These are phyloP conservation scores for Phaeosphaeria sp. DNA, from an alignment of 2,329 filamentous ascomycete genomes.

Conservation along the genomic window DNA sequence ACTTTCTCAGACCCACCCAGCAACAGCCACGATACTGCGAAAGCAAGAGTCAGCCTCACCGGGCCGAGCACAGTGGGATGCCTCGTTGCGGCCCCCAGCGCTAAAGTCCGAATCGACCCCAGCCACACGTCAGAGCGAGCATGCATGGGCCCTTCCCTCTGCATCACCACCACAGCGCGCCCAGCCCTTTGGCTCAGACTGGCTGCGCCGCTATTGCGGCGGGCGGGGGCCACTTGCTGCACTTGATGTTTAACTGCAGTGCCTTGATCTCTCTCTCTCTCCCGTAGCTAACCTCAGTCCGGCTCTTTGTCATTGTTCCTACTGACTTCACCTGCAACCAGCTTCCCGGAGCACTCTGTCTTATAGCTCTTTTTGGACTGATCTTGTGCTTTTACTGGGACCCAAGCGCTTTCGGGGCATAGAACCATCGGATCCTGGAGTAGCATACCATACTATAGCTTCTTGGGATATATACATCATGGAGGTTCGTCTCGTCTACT, in stretches of 20 bases:
- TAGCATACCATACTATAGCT: background rate
- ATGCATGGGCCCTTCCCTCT: conserved; percentile 8
- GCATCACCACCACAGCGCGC: background rate
- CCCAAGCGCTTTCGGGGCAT: background rate
- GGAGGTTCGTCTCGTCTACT: conserved; percentile 1
- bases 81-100: conserved; percentile 6
- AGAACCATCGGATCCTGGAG: background rate
- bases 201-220: conserved; percentile 5
- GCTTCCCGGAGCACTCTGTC: conserved; percentile 1
- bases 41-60: background rate
- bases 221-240: background rate
- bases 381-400: background rate
- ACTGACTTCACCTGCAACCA: conserved; percentile 8
- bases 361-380: background rate
- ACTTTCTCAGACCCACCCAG: background rate
- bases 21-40: background rate
- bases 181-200: background rate
- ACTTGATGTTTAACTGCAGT: background rate
- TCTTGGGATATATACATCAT: background rate
- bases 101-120: conserved; percentile 5
- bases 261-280: conserved; percentile 2
- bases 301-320: background rate
- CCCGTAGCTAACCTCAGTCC: conserved; percentile 7
- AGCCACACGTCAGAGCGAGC: conserved; percentile 4
- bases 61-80: background rate